Base-by-base conservation (phyloP, 768 basidiomycete species). In the Psilocybe sp. region DNA sequence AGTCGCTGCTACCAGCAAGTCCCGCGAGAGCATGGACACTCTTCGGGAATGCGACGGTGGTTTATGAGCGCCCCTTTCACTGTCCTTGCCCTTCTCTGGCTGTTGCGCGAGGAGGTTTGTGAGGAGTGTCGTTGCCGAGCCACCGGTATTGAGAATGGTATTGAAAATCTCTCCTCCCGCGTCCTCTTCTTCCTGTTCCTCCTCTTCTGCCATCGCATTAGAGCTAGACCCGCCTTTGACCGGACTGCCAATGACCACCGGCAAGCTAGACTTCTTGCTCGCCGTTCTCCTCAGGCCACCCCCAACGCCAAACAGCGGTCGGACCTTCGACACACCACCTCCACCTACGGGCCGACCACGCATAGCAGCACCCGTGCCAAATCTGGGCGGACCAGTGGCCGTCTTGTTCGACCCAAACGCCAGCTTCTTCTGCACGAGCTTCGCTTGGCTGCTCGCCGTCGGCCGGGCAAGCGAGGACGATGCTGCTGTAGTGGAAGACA, bases 1-100 rank as follows among this genome's bases (percentile, higher is more conserved):
- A n/a, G 71, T 77, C 32, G 87, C 60, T 5, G 86, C 88, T 59
- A 82, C 78, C 3, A 85, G 79, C 32, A 87, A 75, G 4, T 79
- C 74, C 48, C 82, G 78, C 18, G 78, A 79, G 0, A 82, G 81
- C 60, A 79, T 62, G 20, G 83, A 84, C 4, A 81, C 80, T 36
- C 82, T 68, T 39, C 79, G 68, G 23, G 79, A 79, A 3, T 75
- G 73, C 54, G 76, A 64, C 15, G 57, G 62, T 41, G 60, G 61
- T 23, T 65, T 43, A 14, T 50, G 52, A 9, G 31, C 43, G 12
- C 32, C 50, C 23, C 23, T 28, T 28, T 49, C 57, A 36, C 60
- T 62, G 23, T 64, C 62, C 59, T 70, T 74, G 14, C 66, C 71
- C 54, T 75, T 75, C 31, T 63, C 67, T 13, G 51, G 44, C 7